Evolutionary conservation across 805 yeast species (phyloP), one percentile per base, ranked within the genome.

Genomic region (Zygoascus tannicola): DNA sequence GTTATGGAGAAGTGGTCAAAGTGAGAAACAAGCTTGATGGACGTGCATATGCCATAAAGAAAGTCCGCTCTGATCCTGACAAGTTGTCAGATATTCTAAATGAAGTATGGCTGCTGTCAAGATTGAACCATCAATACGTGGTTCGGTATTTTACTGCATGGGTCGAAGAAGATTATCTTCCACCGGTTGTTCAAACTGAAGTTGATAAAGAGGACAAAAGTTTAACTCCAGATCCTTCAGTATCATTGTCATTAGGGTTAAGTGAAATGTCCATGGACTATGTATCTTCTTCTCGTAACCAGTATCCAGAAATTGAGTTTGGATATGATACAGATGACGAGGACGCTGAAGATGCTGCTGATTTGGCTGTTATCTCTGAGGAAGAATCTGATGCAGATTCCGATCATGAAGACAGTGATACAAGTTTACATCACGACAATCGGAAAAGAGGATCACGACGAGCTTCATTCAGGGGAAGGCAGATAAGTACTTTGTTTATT

Each of bases 1-100:
- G 94, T 0, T 92, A 83, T 64, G 99, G 99, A 4, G 97, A 92
- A 61, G 99, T 92, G 5, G 96, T 92, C n/a, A 88, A 90, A 56
- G 97, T 92, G 0, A 70, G 98, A 48, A 90, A 88, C 59, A 75
- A 88, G 46, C 73, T 92, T 50, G 99, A 92, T 59, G 97, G 98
- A 18, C 73, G 96, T 14, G 85, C 84, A 53, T 92, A 92, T 61
- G 99, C 99, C 0, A 78, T 92, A 47, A 92, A 92, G 60, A 90
- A 88, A 54, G 83, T 92, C 40, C 77, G 81, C 46, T 96, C 92
- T 54, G 75, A 81, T 2, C 82, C 84, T 40, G 80, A 83, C 54
- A 81, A 84, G 52, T 67, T 92, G 35, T 80, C 94, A 20, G 76
- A 82, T 3, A 81, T 92, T 47, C 66, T 92, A 45, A 86, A 84